phyloP scores from a whole-genome alignment of 1,284 basidiomycete genomes.

The Puccinia hordei region DNA sequence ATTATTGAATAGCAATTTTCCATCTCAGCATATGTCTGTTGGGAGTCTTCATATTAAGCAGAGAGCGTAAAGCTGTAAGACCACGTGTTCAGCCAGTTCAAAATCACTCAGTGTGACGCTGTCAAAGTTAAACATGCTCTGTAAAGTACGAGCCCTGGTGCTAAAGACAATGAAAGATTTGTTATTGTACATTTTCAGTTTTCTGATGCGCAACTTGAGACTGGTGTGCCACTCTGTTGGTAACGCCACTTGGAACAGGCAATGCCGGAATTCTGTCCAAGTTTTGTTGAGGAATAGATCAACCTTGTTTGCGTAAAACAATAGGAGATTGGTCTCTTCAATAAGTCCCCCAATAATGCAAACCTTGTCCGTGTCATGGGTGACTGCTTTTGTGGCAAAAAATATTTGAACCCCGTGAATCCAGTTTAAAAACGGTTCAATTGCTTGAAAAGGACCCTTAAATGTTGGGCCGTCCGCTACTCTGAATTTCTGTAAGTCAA shows the following conservation, averaged over 20 bases:
- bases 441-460: too few relatives aligned
- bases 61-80: too few relatives aligned
- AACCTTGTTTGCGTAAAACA: background rate
- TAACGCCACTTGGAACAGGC: background rate
- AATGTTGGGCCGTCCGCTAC: background rate
- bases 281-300: background rate
- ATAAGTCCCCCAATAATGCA: background rate
- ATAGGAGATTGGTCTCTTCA: background rate
- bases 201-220: background rate
- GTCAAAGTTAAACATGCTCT: constrained; percentile 8
- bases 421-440: background rate
- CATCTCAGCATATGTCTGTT: too few relatives aligned
- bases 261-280: background rate
- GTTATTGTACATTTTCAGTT: background rate
- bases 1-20: too few relatives aligned
- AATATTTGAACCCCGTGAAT: background rate
- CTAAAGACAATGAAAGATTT: background rate
- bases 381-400: background rate
- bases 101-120: background rate
- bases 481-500: background rate
- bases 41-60: too few relatives aligned
- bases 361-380: background rate
- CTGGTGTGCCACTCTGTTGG: background rate
- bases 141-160: background rate
- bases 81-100: background rate